phyloP scores from a whole-genome alignment of 192 early-diverging fungal genomes.

The Dimargaris cristalligena region DNA sequence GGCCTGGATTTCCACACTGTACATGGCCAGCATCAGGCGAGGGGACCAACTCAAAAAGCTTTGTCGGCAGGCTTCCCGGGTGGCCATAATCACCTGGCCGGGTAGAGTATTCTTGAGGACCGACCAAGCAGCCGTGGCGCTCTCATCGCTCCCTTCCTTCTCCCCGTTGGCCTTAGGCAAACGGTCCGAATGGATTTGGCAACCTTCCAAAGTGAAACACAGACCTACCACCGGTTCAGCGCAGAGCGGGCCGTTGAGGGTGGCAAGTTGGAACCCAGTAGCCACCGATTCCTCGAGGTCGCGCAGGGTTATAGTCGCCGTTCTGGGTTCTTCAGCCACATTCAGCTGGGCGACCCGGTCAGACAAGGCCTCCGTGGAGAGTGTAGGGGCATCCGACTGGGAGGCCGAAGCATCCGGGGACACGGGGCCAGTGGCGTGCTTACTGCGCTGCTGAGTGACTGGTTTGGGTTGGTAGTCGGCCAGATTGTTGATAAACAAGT shows the following conservation, averaged over 20 bases:
- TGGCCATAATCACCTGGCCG: slow-evolving; percentile 78
- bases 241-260: slow-evolving; percentile 77
- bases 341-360: slow-evolving; percentile 3
- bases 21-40: slow-evolving; percentile 88
- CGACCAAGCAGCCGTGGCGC: neutral
- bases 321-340: no score
- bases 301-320: slow-evolving; percentile 18
- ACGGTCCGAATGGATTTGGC: neutral
- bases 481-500: slow-evolving; percentile 54
- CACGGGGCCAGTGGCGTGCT: neutral
- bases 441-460: slow-evolving; percentile 6
- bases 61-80: slow-evolving; percentile 63
- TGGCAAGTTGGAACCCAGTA: slow-evolving; percentile 88
- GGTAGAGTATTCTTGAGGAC: slow-evolving; percentile 13
- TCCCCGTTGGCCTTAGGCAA: neutral
- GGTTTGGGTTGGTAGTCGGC: slow-evolving; percentile 25
- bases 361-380: neutral
- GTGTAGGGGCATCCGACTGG: neutral
- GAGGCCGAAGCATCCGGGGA: slow-evolving; percentile 11
- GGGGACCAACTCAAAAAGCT: slow-evolving; percentile 90
- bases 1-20: slow-evolving; percentile 91
- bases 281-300: slow-evolving; percentile 67
- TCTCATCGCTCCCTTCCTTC: no score
- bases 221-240: slow-evolving; percentile 84
- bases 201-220: slow-evolving; percentile 6